Conservation (phyloP, 2,329 filamentous ascomycete genomes). For the Arachnopeziza araneosa region DNA sequence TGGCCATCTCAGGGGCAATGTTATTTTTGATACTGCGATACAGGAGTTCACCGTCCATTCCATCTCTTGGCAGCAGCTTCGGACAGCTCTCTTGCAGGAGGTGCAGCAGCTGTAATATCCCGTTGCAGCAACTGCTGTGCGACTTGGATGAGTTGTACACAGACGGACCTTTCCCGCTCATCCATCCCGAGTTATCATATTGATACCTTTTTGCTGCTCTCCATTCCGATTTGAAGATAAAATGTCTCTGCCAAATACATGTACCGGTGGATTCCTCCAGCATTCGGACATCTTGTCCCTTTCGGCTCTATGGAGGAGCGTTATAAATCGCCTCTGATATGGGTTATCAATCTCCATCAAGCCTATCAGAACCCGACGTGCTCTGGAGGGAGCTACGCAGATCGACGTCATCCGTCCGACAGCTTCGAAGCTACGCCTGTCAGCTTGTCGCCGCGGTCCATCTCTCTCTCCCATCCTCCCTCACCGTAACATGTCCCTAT, state of each 20-base stretch:
- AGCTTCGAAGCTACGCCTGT: not conserved
- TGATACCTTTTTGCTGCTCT: not conserved
- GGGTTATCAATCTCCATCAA: not conserved
- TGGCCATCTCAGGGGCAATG: not conserved
- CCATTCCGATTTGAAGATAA: not conserved
- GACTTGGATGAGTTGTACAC: not conserved
- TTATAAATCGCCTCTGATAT: too few species aligned
- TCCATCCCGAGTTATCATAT: not conserved
- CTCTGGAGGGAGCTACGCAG: not conserved
- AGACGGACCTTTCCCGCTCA: not conserved
- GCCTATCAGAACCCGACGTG: not conserved
- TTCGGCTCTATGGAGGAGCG: not conserved
- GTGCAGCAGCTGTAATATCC: not conserved
- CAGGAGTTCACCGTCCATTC: not conserved
- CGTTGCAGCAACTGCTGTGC: not conserved
- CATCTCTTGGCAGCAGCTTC: not conserved
- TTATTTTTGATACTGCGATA: not conserved
- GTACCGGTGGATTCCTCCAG: not conserved
- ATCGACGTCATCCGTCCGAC: not conserved
- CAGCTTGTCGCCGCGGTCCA: not conserved
- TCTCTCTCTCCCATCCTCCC: not conserved
- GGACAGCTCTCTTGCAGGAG: not conserved
- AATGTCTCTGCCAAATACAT: not conserved
- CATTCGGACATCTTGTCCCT: not conserved
- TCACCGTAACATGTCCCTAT: not conserved